These are phyloP conservation scores for Ministeria vibrans DNA, from an alignment of 78 protist genomes.

Conservation along the genomic window DNA sequence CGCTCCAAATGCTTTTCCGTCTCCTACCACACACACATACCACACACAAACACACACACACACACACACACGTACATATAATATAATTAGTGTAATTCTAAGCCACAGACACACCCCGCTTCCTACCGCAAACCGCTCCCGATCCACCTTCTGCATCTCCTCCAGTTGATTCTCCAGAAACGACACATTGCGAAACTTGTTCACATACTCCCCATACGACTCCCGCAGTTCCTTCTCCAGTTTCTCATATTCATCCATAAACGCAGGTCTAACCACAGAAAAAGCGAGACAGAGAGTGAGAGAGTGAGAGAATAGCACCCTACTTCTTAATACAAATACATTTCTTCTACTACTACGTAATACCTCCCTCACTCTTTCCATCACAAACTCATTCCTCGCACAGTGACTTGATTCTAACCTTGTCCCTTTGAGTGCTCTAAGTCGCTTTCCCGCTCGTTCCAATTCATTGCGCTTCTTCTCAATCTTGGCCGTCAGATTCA, in stretches of 20 bases:
- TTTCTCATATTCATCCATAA: constrained; percentile 67
- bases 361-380: background rate
- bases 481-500: constrained; percentile 30
- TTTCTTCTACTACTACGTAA: background rate
- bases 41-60: too few relatives aligned
- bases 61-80: too few relatives aligned
- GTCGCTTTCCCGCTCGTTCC: constrained; percentile 48
- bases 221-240: constrained; percentile 37
- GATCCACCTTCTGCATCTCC: too few relatives aligned
- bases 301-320: background rate
- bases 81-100: too few relatives aligned
- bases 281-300: background rate
- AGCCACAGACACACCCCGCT: too few relatives aligned
- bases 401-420: constrained; percentile 2
- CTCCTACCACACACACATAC: too few relatives aligned
- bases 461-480: constrained; percentile 52
- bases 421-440: constrained; percentile 27
- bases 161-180: constrained; percentile 40
- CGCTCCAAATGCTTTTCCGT: too few relatives aligned
- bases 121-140: too few relatives aligned
- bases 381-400: background rate
- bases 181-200: constrained; percentile 38
- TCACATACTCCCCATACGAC: constrained; percentile 26
- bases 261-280: constrained; percentile 30
- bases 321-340: background rate